A percentile compares a stretch with the other conserved stretches of the same genome.
These are phyloP conservation scores for Chlorella sp. DNA, from an alignment of 139 green algal genomes.

Conservation along the genomic window DNA sequence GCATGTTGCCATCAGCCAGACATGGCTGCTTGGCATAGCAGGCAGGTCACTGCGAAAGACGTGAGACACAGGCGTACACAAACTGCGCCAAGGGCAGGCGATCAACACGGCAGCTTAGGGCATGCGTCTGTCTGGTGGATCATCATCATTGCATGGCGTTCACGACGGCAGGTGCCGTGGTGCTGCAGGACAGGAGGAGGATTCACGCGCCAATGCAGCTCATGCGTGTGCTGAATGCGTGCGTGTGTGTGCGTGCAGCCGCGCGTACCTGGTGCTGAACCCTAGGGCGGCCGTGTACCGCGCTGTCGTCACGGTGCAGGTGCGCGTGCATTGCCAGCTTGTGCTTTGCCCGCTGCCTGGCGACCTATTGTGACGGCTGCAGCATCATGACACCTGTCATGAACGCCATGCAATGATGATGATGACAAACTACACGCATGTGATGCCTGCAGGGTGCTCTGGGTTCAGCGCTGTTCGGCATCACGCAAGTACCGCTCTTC, in stretches of 20 bases:
- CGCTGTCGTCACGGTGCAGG: not conserved
- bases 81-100: not conserved
- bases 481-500: not conserved
- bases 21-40: not conserved
- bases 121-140: not conserved
- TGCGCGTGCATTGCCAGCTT: not conserved
- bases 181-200: too few species aligned
- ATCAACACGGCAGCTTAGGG: not conserved
- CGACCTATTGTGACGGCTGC: too few species aligned
- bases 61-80: not conserved
- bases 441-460: not conserved
- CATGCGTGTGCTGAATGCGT: not conserved
- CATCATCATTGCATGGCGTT: not conserved
- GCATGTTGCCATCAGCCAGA: not conserved
- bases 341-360: not conserved
- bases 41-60: not conserved
- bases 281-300: not conserved
- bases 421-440: not conserved
- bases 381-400: too few species aligned
- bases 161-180: too few species aligned
- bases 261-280: not conserved
- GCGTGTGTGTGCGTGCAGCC: not conserved
- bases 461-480: not conserved
- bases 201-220: too few species aligned
- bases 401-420: too few species aligned